phyloP scores from a whole-genome alignment of 2,329 filamentous ascomycete genomes.

The Pyrenophora seminiperda region DNA sequence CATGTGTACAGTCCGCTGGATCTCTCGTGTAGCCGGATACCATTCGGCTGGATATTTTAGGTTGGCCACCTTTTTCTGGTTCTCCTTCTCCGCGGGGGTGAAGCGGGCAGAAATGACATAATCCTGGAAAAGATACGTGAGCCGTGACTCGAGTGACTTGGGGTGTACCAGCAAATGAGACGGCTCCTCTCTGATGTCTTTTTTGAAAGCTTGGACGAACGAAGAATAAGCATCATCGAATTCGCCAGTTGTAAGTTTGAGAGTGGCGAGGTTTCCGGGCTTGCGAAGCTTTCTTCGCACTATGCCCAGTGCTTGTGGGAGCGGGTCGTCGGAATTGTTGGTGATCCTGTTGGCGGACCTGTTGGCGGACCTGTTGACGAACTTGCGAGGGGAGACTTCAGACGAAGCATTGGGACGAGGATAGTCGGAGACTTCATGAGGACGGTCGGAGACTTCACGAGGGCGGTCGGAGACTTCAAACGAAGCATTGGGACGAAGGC shows the following conservation, averaged over 20 bases:
- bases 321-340: background rate
- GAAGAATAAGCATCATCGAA: constrained; percentile 38
- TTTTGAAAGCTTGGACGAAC: constrained; percentile 29
- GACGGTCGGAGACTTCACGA: too few relatives aligned
- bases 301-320: constrained; percentile 12
- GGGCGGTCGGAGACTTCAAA: background rate
- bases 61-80: constrained; percentile 66
- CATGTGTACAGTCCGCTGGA: constrained; percentile 84
- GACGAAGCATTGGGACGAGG: background rate
- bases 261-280: constrained; percentile 31
- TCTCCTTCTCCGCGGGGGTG: constrained; percentile 44
- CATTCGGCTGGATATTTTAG: constrained; percentile 89
- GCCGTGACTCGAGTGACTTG: constrained; percentile 57
- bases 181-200: constrained; percentile 28
- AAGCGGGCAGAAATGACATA: constrained; percentile 42
- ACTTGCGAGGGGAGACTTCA: too few relatives aligned
- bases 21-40: constrained; percentile 80
- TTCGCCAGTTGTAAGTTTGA: constrained; percentile 29
- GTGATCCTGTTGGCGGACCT: too few relatives aligned
- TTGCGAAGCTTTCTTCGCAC: constrained; percentile 23
- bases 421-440: too few relatives aligned
- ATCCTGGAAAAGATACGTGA: constrained; percentile 70
- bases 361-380: too few relatives aligned
- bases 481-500: background rate
- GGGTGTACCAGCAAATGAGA: too few relatives aligned